Conservation (phyloP, 2,329 filamentous ascomycete species). For the Penicillium sp. region DNA sequence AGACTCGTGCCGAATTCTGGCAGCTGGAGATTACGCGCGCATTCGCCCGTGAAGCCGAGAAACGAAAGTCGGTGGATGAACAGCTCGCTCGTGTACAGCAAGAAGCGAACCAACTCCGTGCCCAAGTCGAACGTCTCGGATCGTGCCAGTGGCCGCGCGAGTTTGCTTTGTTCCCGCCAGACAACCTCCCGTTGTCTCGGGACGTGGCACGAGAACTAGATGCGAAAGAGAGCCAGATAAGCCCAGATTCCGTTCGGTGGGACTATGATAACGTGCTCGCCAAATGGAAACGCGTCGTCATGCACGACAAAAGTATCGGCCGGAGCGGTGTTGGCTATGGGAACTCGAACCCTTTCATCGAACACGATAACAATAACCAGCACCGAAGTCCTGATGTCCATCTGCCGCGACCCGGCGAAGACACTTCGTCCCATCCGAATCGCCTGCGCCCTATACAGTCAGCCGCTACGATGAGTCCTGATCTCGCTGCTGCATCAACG, state of each 20-base stretch:
- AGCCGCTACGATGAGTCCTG: slow-evolving; percentile 26
- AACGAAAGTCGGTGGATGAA: slow-evolving; percentile 43
- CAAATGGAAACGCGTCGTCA: slow-evolving; percentile 50
- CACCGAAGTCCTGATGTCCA: slow-evolving; percentile 17
- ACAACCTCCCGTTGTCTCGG: slow-evolving; percentile 41
- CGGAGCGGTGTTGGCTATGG: slow-evolving; percentile 33
- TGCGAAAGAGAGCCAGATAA: slow-evolving; percentile 35
- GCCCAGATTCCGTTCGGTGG: slow-evolving; percentile 41
- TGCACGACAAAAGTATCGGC: slow-evolving; percentile 46
- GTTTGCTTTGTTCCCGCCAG: slow-evolving; percentile 49
- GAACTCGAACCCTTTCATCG: slow-evolving; percentile 13
- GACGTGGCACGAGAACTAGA: slow-evolving; percentile 41
- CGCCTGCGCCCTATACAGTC: slow-evolving; percentile 24
- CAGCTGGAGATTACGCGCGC: slow-evolving; percentile 48
- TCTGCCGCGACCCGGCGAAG: slow-evolving; percentile 23
- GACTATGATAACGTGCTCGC: slow-evolving; percentile 49
- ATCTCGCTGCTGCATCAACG: slow-evolving; percentile 24
- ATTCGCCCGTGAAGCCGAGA: slow-evolving; percentile 47
- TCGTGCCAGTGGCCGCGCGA: slow-evolving; percentile 50
- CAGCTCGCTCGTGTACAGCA: slow-evolving; percentile 47
- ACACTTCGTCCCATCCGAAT: slow-evolving; percentile 23
- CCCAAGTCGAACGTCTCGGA: slow-evolving; percentile 46
- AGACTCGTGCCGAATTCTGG: slow-evolving; percentile 51
- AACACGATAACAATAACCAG: slow-evolving; percentile 13
- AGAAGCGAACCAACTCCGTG: slow-evolving; percentile 49